Base-by-base conservation (phyloP, 176 grass and related monocot species). In the Hsuehochloa calcarea region DNA sequence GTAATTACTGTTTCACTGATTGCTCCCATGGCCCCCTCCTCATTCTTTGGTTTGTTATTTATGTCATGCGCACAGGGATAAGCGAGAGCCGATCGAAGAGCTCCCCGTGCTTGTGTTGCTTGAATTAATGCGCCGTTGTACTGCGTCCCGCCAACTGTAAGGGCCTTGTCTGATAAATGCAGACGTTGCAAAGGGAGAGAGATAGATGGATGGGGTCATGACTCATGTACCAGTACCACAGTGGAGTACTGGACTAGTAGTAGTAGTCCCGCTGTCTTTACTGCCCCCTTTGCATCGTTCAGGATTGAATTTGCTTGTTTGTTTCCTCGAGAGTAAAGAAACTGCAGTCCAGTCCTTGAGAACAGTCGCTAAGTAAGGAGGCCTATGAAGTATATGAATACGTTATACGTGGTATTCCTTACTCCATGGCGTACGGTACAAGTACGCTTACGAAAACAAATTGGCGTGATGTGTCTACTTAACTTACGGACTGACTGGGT, bases 151-250 rank as follows among this genome's bases (percentile, higher is more conserved):
- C 72, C 34, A 76, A 75, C 22, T 31, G 72, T 67, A 75, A 75
- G 61, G 72, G 72, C 72, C 35, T 67, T 2, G 5, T 76, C 15
- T 15, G 31, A 29, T 84, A 52, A 67, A 84, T 84, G 46, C 14
- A 75, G 26, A 3, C 52, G 25, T 47, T 17, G 60, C 68, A 63
- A 65, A 75, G 70, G 17, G 8, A 0, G 3, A 54, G 61, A 17
- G 8, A 0, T 1, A 54, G 61, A 17, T 12, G 16, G 68, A 39
- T 25, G 38, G 67, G 50, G 50, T 2, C 17, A 12, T 38, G n/a
- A n/a, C n/a, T n/a, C n/a, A n/a, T n/a, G n/a, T n/a, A n/a, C n/a
- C n/a, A n/a, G 50, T 6, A 56, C 5, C 3, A 6, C 8, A 72
- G 70, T 46, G 23, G 5, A 26, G 49, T 9, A 56, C 56, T 4